Evolutionary conservation across 208 protist species (phyloP).

Genomic region (Angomonas ambiguus): DNA sequence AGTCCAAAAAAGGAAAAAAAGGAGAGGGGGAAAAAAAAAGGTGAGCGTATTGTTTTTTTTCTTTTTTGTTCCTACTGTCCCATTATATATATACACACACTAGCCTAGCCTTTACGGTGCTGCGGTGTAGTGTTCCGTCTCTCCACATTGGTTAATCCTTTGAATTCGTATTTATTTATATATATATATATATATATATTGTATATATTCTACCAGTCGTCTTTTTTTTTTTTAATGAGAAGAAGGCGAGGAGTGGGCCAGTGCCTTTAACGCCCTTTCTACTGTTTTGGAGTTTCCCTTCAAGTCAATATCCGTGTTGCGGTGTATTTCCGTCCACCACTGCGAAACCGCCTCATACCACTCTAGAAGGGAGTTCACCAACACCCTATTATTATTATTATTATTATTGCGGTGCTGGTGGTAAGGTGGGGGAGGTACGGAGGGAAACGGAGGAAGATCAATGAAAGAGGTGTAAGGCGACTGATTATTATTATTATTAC

Average conservation of each 20-base stretch:
- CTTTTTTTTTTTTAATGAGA: background rate
- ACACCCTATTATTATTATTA: background rate
- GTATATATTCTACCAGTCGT: no score
- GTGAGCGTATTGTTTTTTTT: background rate
- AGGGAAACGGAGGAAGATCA: no score
- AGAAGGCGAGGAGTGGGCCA: background rate
- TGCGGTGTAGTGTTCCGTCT: no score
- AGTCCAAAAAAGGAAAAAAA: no score
- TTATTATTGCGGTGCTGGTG: background rate
- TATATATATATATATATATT: no score
- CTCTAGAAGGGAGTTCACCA: background rate
- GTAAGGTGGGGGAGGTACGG: no score
- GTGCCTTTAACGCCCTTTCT: background rate
- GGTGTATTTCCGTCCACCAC: background rate
- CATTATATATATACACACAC: no score
- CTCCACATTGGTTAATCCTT: no score
- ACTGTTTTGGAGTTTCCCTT: background rate
- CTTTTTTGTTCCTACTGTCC: no score
- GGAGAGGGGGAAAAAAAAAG: background rate
- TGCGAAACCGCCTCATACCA: background rate
- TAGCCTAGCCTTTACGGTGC: no score
- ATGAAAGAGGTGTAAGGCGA: background rate
- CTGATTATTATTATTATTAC: background rate
- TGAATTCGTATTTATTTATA: no score
- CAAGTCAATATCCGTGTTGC: background rate